Percentiles rank a stretch among this genome's conserved stretches.
These are phyloP conservation scores for Monilinia polystroma DNA, from an alignment of 2,329 filamentous ascomycete genomes.

Conservation along the genomic window DNA sequence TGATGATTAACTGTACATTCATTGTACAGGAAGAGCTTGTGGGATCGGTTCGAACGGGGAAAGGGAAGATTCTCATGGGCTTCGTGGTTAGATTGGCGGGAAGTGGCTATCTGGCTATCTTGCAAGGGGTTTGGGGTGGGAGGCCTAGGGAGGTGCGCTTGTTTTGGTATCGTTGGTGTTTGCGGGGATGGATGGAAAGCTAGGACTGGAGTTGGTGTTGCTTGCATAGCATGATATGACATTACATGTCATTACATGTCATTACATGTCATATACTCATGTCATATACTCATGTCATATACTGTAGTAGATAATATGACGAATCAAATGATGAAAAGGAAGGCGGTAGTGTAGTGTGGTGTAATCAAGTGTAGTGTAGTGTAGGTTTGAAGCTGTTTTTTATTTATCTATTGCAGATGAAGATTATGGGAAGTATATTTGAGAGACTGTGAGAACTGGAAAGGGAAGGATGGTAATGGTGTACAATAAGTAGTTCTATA, in stretches of 20 bases:
- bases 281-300: slow-evolving; percentile 5
- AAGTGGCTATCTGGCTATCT: background rate
- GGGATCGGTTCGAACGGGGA: background rate
- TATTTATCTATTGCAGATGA: background rate
- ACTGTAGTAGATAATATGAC: background rate
- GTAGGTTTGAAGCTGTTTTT: background rate
- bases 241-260: background rate
- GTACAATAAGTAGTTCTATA: background rate
- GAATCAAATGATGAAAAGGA: background rate
- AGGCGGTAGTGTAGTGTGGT: background rate
- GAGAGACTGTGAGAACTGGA: background rate
- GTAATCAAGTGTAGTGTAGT: too few species aligned
- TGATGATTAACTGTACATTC: background rate
- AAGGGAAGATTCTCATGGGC: background rate
- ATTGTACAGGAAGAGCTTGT: background rate
- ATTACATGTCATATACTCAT: too few species aligned
- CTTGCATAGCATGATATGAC: slow-evolving; percentile 10
- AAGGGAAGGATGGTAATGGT: background rate
- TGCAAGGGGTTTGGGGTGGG: background rate
- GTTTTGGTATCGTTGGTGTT: slow-evolving; percentile 7
- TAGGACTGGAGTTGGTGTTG: slow-evolving; percentile 18
- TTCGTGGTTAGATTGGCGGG: background rate
- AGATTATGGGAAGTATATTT: background rate
- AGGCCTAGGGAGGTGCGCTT: background rate
- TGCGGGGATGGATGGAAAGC: slow-evolving; percentile 6